phyloP scores from a whole-genome alignment of 2,329 filamentous ascomycete genomes.

The Fusarium sp. region DNA sequence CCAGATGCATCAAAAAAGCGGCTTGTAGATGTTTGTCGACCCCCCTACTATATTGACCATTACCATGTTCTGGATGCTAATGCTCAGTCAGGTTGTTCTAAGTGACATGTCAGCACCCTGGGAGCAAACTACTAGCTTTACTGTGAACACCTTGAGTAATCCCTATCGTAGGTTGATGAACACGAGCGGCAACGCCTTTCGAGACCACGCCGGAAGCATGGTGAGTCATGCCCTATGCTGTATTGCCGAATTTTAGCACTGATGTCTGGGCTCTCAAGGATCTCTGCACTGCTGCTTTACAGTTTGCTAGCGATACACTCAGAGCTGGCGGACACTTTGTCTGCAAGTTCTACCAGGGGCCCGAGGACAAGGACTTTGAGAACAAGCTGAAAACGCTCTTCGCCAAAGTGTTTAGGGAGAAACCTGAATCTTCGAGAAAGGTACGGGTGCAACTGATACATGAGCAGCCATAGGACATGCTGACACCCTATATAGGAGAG shows the following conservation, averaged over 20 bases:
- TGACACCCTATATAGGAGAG: slow-evolving; percentile 48
- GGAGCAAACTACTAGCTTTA: slow-evolving; percentile 80
- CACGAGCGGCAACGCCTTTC: slow-evolving; percentile 86
- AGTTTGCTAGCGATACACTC: slow-evolving; percentile 86
- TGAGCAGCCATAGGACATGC: neutral
- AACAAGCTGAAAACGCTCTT: slow-evolving; percentile 79
- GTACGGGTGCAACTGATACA: slow-evolving; percentile 56
- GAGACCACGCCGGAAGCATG: slow-evolving; percentile 94
- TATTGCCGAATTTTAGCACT: neutral
- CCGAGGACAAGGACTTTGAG: slow-evolving; percentile 84
- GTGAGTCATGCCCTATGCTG: slow-evolving; percentile 60
- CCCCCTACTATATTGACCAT: neutral
- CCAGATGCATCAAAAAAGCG: slow-evolving; percentile 47
- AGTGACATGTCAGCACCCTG: slow-evolving; percentile 99
- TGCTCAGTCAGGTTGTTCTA: slow-evolving; percentile 72
- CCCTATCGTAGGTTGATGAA: slow-evolving; percentile 99
- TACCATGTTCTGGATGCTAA: slow-evolving; percentile 24
- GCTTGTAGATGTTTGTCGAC: slow-evolving; percentile 72
- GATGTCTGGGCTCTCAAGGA: slow-evolving; percentile 65
- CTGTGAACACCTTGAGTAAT: slow-evolving; percentile 91
- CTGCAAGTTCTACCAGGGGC: slow-evolving; percentile 96
- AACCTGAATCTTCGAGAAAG: slow-evolving; percentile 88
- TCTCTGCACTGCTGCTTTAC: slow-evolving; percentile 84
- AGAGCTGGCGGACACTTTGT: slow-evolving; percentile 87
- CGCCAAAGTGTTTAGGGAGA: slow-evolving; percentile 81